These are phyloP conservation scores for Mortierella sp. DNA, from an alignment of 371 early-diverging fungal species.

Conservation along the genomic window DNA sequence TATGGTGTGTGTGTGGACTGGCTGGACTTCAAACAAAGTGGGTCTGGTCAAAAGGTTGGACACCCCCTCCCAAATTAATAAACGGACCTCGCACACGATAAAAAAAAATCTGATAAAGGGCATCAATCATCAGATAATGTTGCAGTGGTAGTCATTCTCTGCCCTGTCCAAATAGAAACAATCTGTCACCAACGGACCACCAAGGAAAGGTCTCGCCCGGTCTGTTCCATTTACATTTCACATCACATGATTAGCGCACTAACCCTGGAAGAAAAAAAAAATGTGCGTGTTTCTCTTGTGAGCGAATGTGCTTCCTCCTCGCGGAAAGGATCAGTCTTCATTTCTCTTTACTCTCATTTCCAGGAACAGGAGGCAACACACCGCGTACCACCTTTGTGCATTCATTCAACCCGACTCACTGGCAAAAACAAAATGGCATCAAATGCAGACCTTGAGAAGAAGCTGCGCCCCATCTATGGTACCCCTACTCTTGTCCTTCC, in stretches of 20 bases:
- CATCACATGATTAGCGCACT: neutral
- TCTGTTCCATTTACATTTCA: neutral
- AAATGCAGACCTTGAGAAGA: slow-evolving; percentile 47
- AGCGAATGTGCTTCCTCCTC: neutral
- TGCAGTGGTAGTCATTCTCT: neutral
- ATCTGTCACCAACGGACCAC: neutral
- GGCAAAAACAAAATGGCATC: slow-evolving; percentile 32
- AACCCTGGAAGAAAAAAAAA: neutral
- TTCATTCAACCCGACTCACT: neutral
- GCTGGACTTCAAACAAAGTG: neutral
- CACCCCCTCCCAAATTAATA: too few relatives aligned
- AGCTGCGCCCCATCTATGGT: slow-evolving; percentile 58
- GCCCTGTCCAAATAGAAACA: slow-evolving; percentile 7
- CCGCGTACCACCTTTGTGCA: neutral
- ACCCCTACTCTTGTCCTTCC: neutral
- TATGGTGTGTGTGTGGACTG: neutral
- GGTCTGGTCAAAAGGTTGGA: neutral
- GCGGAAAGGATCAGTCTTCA: neutral
- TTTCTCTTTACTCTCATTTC: neutral
- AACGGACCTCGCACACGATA: neutral
- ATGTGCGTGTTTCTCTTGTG: neutral
- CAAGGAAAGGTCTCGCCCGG: neutral
- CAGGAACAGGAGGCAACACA: neutral
- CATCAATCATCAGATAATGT: neutral
- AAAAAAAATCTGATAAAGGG: slow-evolving; percentile 5